Conservation (phyloP, 2,329 filamentous ascomycete species). For the Aspergillus sp. region DNA sequence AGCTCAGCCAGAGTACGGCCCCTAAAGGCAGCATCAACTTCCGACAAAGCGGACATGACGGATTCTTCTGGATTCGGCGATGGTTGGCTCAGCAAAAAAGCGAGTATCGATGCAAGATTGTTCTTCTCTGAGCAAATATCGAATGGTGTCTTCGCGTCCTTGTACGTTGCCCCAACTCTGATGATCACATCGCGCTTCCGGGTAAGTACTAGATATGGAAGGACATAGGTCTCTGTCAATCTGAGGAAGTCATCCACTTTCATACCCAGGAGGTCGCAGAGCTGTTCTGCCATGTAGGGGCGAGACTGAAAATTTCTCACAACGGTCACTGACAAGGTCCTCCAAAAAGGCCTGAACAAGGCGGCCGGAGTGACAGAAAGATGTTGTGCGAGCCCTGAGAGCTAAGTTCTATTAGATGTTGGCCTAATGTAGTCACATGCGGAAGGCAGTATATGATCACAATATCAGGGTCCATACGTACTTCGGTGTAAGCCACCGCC, state of each 20-base stretch:
- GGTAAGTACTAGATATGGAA: constrained; percentile 83
- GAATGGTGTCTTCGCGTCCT: constrained; percentile 55
- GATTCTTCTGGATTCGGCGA: constrained; percentile 68
- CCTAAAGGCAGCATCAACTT: constrained; percentile 71
- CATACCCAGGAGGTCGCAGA: constrained; percentile 79
- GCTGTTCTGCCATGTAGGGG: constrained; percentile 77
- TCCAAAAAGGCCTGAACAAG: constrained; percentile 86
- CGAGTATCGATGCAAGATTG: constrained; percentile 62
- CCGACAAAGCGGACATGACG: constrained; percentile 67
- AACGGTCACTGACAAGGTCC: constrained; percentile 75
- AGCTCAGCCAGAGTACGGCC: constrained; percentile 67
- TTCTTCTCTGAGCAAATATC: constrained; percentile 62
- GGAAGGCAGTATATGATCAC: neutral
- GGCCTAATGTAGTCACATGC: neutral
- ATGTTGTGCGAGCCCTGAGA: constrained; percentile 70
- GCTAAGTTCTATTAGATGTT: constrained; percentile 37
- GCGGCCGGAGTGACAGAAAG: constrained; percentile 64
- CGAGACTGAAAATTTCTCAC: constrained; percentile 78
- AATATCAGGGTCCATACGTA: constrained; percentile 38
- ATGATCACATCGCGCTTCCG: constrained; percentile 76
- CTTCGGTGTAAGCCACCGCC: constrained; percentile 80
- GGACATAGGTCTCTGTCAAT: constrained; percentile 74
- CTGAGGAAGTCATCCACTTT: constrained; percentile 73
- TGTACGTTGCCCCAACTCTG: constrained; percentile 73
- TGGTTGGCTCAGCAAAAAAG: constrained; percentile 59